Conservation (phyloP, 169 alveolate species). For the Eimeria falciformis region DNA sequence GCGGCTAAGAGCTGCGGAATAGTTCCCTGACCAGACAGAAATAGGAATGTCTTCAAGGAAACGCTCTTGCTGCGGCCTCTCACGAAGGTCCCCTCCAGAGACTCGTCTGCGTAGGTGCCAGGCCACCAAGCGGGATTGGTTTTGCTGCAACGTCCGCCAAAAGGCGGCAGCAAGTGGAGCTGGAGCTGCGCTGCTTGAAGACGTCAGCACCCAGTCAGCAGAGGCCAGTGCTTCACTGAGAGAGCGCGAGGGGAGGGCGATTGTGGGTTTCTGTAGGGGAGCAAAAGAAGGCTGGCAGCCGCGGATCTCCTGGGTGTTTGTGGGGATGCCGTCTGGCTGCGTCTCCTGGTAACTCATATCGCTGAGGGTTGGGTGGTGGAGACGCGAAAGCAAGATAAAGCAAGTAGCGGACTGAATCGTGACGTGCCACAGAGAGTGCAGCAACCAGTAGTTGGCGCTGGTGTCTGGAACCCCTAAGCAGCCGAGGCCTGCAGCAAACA, state of each 20-base stretch:
- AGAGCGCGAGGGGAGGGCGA: slow-evolving; percentile 11
- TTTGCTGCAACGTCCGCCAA: slow-evolving; percentile 35
- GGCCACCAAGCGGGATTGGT: slow-evolving; percentile 25
- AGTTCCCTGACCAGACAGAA: too few relatives aligned
- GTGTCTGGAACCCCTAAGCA: slow-evolving; percentile 22
- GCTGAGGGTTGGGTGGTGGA: slow-evolving; percentile 10
- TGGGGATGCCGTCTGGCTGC: too few relatives aligned
- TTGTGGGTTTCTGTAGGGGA: too few relatives aligned
- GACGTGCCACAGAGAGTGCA: slow-evolving; percentile 47
- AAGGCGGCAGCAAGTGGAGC: slow-evolving; percentile 22
- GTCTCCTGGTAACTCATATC: too few relatives aligned
- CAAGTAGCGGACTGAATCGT: slow-evolving; percentile 14
- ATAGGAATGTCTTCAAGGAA: too few relatives aligned
- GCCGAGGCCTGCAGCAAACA: slow-evolving; percentile 12
- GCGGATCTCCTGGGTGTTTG: too few relatives aligned
- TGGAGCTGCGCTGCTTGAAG: background rate
- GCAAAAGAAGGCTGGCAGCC: background rate
- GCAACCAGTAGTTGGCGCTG: slow-evolving; percentile 29
- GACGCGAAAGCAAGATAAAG: slow-evolving; percentile 2
- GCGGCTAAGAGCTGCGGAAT: too few relatives aligned
- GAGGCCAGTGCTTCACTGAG: slow-evolving; percentile 33
- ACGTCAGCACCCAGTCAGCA: background rate
- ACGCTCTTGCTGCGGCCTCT: background rate
- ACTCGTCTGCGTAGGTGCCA: background rate
- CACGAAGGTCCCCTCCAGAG: background rate